phyloP scores from a whole-genome alignment of 352 stramenopile genomes.

The Phytophthora aleatoria region DNA sequence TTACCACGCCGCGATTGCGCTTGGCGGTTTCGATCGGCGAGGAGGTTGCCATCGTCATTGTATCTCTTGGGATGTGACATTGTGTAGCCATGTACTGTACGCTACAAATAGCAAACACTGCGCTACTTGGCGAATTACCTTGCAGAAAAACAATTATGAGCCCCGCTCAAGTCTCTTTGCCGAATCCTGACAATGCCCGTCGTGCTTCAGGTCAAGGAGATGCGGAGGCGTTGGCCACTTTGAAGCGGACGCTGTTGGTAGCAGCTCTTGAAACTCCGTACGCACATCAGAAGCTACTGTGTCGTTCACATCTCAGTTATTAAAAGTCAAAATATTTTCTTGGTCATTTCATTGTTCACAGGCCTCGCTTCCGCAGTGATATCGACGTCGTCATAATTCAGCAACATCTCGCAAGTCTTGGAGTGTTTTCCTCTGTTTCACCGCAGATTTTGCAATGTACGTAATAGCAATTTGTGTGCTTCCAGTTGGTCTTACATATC shows the following conservation, averaged over 20 bases:
- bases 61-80: neutral
- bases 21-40: slow-evolving; percentile 4
- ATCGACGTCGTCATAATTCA: slow-evolving; percentile 59
- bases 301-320: neutral
- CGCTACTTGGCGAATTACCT: neutral
- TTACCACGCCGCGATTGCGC: slow-evolving; percentile 40
- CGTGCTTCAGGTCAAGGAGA: slow-evolving; percentile 6
- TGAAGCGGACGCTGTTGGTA: slow-evolving; percentile 51
- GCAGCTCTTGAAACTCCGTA: slow-evolving; percentile 57
- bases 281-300: neutral
- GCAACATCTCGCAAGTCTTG: slow-evolving; percentile 50
- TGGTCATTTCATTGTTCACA: slow-evolving; percentile 9
- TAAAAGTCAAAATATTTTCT: neutral
- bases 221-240: slow-evolving; percentile 13
- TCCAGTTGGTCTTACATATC: neutral
- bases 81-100: slow-evolving; percentile 1
- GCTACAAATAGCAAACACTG: slow-evolving; percentile 8
- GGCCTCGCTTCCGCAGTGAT: slow-evolving; percentile 58
- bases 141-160: slow-evolving; percentile 6
- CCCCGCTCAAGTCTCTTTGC: neutral
- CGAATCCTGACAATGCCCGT: slow-evolving; percentile 5
- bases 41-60: neutral
- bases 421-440: slow-evolving; percentile 44
- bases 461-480: neutral
- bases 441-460: slow-evolving; percentile 62